Evolutionary conservation across 2,329 filamentous ascomycete species (phyloP).

Genomic region (Cladosporium sphaerospermum): DNA sequence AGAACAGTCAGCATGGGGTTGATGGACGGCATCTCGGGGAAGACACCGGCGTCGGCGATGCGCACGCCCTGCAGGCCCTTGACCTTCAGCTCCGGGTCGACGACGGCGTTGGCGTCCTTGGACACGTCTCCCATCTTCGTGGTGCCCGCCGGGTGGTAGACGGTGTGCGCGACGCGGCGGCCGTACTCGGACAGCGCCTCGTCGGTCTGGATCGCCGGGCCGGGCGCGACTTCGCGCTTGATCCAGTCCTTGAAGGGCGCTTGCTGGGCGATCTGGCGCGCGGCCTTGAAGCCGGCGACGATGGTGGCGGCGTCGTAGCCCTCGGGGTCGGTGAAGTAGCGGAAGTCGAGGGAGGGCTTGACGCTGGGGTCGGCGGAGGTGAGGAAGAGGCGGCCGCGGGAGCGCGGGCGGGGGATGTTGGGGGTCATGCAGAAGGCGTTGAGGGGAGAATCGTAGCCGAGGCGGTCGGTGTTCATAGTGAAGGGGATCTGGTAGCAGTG

Average conservation of each 20-base stretch:
- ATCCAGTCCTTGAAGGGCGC: constrained; percentile 77
- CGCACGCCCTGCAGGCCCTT: constrained; percentile 66
- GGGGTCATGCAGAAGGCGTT: constrained; percentile 92
- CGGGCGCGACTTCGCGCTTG: constrained; percentile 74
- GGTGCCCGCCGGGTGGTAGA: constrained; percentile 84
- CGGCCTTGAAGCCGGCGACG: constrained; percentile 68
- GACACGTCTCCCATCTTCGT: constrained; percentile 79
- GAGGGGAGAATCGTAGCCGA: constrained; percentile 65
- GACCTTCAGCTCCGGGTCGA: constrained; percentile 68
- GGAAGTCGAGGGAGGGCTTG: constrained; percentile 81
- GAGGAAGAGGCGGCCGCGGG: constrained; percentile 69
- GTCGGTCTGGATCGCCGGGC: constrained; percentile 65
- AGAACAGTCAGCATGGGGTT: constrained; percentile 90
- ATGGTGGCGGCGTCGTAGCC: constrained; percentile 80
- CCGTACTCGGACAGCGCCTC: constrained; percentile 79
- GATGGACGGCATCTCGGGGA: constrained; percentile 78
- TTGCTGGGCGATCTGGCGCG: constrained; percentile 69
- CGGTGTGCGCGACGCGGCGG: constrained; percentile 73
- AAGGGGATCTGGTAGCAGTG: constrained; percentile 96
- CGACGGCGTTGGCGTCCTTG: constrained; percentile 67
- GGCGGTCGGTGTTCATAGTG: constrained; percentile 70
- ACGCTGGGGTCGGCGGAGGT: constrained; percentile 67
- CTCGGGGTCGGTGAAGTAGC: constrained; percentile 81
- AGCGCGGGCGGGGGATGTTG: constrained; percentile 79
- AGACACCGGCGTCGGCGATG: constrained; percentile 81